Evolutionary conservation across 495 filamentous ascomycete species (phyloP).

Genomic region (Trichodelitschia bisporula): DNA sequence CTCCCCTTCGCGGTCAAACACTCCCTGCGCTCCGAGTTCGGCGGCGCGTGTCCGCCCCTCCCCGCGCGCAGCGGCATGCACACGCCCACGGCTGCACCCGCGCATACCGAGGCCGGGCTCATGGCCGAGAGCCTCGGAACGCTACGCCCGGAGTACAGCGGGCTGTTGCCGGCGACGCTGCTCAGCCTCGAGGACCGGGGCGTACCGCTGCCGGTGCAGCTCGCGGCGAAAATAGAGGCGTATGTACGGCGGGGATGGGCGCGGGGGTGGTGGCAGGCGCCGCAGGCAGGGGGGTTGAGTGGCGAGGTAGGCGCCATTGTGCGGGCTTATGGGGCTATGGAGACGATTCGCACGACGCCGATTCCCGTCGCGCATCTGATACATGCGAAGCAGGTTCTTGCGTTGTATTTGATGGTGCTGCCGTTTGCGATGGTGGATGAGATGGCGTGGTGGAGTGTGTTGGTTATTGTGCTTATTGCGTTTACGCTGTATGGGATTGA

Average conservation of each 20-base stretch:
- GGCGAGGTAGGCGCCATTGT: constrained; percentile 33
- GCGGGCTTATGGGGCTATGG: constrained; percentile 46
- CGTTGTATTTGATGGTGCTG: constrained; percentile 42
- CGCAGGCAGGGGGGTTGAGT: constrained; percentile 36
- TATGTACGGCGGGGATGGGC: constrained; percentile 40
- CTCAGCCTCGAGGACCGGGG: constrained; percentile 38
- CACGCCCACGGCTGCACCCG: background rate
- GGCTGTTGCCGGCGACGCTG: constrained; percentile 32
- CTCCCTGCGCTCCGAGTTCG: constrained; percentile 51
- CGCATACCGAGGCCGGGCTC: background rate
- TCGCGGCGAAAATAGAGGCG: constrained; percentile 41
- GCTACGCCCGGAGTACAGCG: constrained; percentile 20
- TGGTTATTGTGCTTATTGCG: constrained; percentile 37
- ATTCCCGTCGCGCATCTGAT: constrained; percentile 61
- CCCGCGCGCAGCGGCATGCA: constrained; percentile 13
- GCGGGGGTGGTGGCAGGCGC: constrained; percentile 33
- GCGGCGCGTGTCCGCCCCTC: constrained; percentile 20
- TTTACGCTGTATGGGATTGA: constrained; percentile 58
- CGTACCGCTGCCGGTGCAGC: constrained; percentile 36
- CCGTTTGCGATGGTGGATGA: constrained; percentile 52
- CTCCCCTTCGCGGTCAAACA: constrained; percentile 57
- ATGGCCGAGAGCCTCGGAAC: constrained; percentile 2
- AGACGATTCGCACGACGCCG: constrained; percentile 46
- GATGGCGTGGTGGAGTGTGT: constrained; percentile 46
- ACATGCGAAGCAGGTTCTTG: constrained; percentile 53